Conservation (phyloP, 75 land plant species). For the Pinus taeda region DNA sequence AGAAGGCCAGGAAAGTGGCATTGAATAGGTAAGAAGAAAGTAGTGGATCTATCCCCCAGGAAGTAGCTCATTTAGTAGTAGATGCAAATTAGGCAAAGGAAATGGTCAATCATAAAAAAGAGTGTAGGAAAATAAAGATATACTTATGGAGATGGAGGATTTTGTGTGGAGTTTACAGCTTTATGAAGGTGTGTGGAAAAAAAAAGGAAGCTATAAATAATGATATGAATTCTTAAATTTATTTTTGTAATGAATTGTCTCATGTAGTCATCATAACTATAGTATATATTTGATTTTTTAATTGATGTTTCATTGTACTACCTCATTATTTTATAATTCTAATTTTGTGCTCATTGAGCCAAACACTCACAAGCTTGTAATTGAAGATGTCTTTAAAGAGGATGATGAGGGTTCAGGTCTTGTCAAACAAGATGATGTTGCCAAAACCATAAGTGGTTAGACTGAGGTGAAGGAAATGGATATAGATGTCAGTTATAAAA, state of each 20-base stretch:
- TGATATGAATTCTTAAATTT: background rate
- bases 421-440: constrained; percentile 29
- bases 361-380: constrained; percentile 55
- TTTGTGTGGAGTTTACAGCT: constrained; percentile 46
- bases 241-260: background rate
- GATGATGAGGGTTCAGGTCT: constrained; percentile 52
- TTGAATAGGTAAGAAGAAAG: constrained; percentile 65
- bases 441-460: constrained; percentile 50
- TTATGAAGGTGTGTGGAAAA: constrained; percentile 55
- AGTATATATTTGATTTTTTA: background rate
- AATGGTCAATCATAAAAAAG: constrained; percentile 26
- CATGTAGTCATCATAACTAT: background rate
- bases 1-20: constrained; percentile 81
- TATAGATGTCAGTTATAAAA: constrained; percentile 4
- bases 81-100: constrained; percentile 15
- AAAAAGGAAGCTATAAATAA: background rate
- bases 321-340: background rate
- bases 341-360: constrained; percentile 12
- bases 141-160: constrained; percentile 85
- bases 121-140: constrained; percentile 50
- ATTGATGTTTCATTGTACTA: background rate
- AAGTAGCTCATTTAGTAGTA: constrained; percentile 54
- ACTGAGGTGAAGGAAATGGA: constrained; percentile 52
- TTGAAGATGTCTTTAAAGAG: constrained; percentile 83
- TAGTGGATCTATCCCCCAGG: constrained; percentile 50